A percentile compares a stretch with the other conserved stretches of the same genome.
phyloP scores from a whole-genome alignment of 2,329 filamentous ascomycete species.

The Phoma sp. region DNA sequence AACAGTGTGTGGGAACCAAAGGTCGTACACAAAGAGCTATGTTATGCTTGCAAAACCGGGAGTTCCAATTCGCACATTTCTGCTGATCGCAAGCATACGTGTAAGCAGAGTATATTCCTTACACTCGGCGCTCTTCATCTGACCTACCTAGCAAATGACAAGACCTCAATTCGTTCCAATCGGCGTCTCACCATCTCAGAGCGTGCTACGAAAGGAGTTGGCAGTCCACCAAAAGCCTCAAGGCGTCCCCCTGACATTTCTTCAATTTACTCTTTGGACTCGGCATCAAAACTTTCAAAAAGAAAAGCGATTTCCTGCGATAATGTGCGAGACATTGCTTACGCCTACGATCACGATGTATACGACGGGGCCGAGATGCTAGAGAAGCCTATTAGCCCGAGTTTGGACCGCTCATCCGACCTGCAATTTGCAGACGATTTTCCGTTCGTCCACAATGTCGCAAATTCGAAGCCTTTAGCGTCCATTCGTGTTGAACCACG shows the following conservation, averaged over 20 bases:
- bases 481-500: constrained; percentile 20
- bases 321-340: too few species aligned
- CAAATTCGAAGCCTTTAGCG: constrained; percentile 27
- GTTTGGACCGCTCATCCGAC: constrained; percentile 29
- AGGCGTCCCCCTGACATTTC: constrained; percentile 4
- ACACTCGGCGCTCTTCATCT: not conserved
- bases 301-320: too few species aligned
- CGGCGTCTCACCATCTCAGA: constrained; percentile 17
- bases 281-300: too few species aligned
- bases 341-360: too few species aligned
- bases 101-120: too few species aligned
- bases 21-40: constrained; percentile 16
- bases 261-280: too few species aligned
- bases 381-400: constrained; percentile 10
- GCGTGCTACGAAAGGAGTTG: constrained; percentile 16
- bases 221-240: constrained; percentile 20
- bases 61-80: constrained; percentile 21
- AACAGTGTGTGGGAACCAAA: constrained; percentile 23
- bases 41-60: constrained; percentile 17
- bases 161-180: constrained; percentile 8
- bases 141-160: not conserved
- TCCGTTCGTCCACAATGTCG: constrained; percentile 29
- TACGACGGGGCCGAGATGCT: too few species aligned
- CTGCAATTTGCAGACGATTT: constrained; percentile 23
- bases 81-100: not conserved